Base-by-base conservation (phyloP, 257 asterid species). In the Vinca minor region DNA sequence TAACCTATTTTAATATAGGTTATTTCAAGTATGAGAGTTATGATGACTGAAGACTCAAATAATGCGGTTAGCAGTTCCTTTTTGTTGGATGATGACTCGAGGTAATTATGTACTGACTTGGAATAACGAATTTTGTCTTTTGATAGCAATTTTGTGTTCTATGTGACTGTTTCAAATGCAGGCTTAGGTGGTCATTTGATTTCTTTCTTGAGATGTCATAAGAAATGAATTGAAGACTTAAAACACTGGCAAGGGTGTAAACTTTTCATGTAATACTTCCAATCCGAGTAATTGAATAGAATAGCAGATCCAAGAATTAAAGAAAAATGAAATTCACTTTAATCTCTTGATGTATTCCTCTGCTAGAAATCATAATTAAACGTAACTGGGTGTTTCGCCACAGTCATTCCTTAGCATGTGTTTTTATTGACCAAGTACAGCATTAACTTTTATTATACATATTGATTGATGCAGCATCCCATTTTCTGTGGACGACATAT, bases 401-500 rank as follows among this genome's bases (percentile, higher is more conserved):
- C 17, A 39, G 17, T 23, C 44, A 34, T 2, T 34, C 7, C 38
- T 2, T 34, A 28, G 28, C 38, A 10, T 50, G 35, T 31, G 20
- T 52, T 59, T 42, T 46, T 48, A 31, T 50, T 2, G 55, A 48
- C 60, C 1, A 46, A 36, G 46, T 18, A 31, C 55, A 18, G 34
- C 26, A 62, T 35, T 44, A 64, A 45, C 45, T 47, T 62, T 71
- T 64, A 46, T 54, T 48, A 25, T 66, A 64, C 67, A 42, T n/a
- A n/a, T n/a, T n/a, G n/a, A n/a, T 50, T 71, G 58, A 50, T 77
- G 87, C 97, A 93, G 98, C 81, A 89, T 93, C 49, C 98, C 98
- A 0, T 89, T 93, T 81, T 84, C 98, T 1, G 93, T 89, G 76
- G 98, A 93, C 69, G 98, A 93, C 79, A 84, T 93, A 68, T 93